A percentile compares a stretch with the other conserved stretches of the same genome.
phyloP scores from a whole-genome alignment of 1,139 yeast species.

The Kodamaea fungicola region DNA sequence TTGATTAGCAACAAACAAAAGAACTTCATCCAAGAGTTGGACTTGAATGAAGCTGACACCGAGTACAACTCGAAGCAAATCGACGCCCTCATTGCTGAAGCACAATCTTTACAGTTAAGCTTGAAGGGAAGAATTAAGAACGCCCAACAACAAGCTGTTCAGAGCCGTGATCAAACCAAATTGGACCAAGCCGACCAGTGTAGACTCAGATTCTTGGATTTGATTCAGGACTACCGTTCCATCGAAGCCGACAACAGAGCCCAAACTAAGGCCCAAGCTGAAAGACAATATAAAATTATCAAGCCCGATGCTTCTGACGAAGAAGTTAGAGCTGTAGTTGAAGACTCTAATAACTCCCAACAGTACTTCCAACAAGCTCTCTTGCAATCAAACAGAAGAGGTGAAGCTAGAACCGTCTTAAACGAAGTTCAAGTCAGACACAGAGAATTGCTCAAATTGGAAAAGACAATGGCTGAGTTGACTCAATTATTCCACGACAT shows the following conservation, averaged over 20 bases:
- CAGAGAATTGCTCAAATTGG: slow-evolving; percentile 91
- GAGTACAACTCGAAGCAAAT: slow-evolving; percentile 71
- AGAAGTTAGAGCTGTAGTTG: slow-evolving; percentile 80
- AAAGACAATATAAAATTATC: slow-evolving; percentile 87
- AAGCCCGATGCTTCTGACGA: slow-evolving; percentile 90
- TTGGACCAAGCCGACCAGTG: slow-evolving; percentile 88
- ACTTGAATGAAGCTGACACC: slow-evolving; percentile 73
- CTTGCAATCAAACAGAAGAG: slow-evolving; percentile 88
- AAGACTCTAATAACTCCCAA: slow-evolving; percentile 65
- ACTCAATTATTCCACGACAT: slow-evolving; percentile 93
- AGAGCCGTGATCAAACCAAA: slow-evolving; percentile 73
- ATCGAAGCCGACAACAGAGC: slow-evolving; percentile 86
- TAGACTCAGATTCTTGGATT: slow-evolving; percentile 78
- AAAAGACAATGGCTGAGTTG: slow-evolving; percentile 92
- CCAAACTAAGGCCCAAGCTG: slow-evolving; percentile 82
- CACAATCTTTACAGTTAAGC: slow-evolving; percentile 70
- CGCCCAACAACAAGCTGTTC: slow-evolving; percentile 62
- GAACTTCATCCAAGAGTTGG: slow-evolving; percentile 74
- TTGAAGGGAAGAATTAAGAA: slow-evolving; percentile 75
- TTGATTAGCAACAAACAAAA: slow-evolving; percentile 80
- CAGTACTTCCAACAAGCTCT: slow-evolving; percentile 95
- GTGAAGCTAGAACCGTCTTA: slow-evolving; percentile 93
- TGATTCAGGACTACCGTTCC: slow-evolving; percentile 82
- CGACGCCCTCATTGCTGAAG: slow-evolving; percentile 73
- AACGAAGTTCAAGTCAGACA: slow-evolving; percentile 97